phyloP scores from a whole-genome alignment of 768 basidiomycete genomes.

The Leccinum variicolor region DNA sequence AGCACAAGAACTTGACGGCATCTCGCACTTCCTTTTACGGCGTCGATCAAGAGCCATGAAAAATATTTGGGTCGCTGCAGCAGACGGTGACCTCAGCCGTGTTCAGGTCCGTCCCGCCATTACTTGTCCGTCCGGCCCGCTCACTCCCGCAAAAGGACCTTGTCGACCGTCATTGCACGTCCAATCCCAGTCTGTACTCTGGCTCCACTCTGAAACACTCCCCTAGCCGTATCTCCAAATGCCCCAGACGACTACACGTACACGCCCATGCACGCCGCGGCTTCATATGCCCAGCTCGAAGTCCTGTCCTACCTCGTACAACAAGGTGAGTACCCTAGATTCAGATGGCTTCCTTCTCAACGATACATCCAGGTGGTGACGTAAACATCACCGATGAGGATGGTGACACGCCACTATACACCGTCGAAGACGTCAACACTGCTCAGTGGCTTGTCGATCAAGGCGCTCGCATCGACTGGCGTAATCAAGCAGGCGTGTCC shows the following conservation, averaged over 20 bases:
- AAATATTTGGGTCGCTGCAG: conserved; percentile 94
- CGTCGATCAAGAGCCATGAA: conserved; percentile 17
- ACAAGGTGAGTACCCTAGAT: conserved; percentile 42
- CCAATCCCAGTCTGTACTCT: background rate
- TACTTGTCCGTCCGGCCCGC: background rate
- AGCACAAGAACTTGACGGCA: background rate
- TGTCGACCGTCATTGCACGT: conserved; percentile 56
- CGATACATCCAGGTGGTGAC: conserved; percentile 60
- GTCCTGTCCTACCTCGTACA: conserved; percentile 77
- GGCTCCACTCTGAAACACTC: conserved; percentile 27
- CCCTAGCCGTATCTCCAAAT: conserved; percentile 62
- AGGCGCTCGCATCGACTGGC: conserved; percentile 61
- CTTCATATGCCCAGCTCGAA: conserved; percentile 82
- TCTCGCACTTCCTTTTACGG: background rate
- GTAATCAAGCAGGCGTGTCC: conserved; percentile 71
- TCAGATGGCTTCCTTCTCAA: background rate
- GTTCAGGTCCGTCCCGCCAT: conserved; percentile 54
- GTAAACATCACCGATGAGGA: conserved; percentile 85
- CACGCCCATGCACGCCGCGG: conserved; percentile 93
- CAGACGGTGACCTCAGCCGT: conserved; percentile 80
- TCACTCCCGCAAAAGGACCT: conserved; percentile 42
- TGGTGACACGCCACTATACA: conserved; percentile 90
- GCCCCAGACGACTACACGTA: conserved; percentile 69
- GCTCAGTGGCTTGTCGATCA: conserved; percentile 76
- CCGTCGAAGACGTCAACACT: conserved; percentile 77